Conservation (phyloP, 495 filamentous ascomycete genomes). For the Penicillium manginii region DNA sequence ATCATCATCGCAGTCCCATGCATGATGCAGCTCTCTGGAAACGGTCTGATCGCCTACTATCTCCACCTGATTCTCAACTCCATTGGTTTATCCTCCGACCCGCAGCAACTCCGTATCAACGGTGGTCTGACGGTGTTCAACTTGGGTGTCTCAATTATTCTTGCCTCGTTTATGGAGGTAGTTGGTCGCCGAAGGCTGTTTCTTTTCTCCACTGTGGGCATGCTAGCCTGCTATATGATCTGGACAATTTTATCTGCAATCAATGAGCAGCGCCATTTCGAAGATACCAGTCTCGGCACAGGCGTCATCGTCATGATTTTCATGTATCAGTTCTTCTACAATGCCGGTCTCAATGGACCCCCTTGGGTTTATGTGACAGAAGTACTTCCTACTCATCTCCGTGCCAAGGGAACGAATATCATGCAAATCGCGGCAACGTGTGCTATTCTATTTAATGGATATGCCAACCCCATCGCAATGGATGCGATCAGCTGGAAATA, state of each 20-base stretch:
- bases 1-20: constrained; percentile 61
- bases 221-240: constrained; percentile 59
- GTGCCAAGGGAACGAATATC: constrained; percentile 28
- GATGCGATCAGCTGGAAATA: constrained; percentile 41
- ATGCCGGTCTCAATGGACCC: constrained; percentile 39
- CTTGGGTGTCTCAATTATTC: constrained; percentile 63
- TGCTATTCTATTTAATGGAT: constrained; percentile 23
- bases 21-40: constrained; percentile 51
- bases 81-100: constrained; percentile 41
- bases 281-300: constrained; percentile 47
- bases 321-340: constrained; percentile 58
- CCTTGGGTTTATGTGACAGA: constrained; percentile 30
- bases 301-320: constrained; percentile 62
- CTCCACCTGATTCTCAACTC: constrained; percentile 40
- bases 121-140: constrained; percentile 26
- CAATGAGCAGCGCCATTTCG: constrained; percentile 40
- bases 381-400: constrained; percentile 29
- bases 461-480: constrained; percentile 40
- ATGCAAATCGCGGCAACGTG: constrained; percentile 15
- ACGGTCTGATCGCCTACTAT: constrained; percentile 34
- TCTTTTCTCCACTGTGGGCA: constrained; percentile 59
- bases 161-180: constrained; percentile 66
- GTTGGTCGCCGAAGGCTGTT: constrained; percentile 62
- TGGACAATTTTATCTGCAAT: constrained; percentile 57
- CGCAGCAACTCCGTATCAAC: constrained; percentile 27